Evolutionary conservation across 73 alveolate genomes (phyloP).

Genomic region (Durusdinium trenchii): DNA sequence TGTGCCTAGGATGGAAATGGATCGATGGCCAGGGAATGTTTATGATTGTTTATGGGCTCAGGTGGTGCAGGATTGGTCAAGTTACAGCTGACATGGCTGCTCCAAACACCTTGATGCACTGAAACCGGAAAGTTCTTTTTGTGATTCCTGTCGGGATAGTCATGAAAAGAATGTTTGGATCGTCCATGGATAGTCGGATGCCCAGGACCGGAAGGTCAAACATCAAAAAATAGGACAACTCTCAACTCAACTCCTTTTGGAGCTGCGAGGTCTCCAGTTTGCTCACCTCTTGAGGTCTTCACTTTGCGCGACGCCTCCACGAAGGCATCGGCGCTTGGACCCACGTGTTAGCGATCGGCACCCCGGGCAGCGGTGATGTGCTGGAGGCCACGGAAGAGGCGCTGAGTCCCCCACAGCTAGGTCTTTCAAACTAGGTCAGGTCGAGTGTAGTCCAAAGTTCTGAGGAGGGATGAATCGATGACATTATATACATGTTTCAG

Average conservation of each 20-base stretch:
- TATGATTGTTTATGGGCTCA: background rate
- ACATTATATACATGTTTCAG: background rate
- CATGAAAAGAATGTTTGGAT: background rate
- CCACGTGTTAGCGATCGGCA: conserved; percentile 58
- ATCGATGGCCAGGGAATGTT: background rate
- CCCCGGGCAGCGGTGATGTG: conserved; percentile 31
- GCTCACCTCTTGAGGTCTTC: background rate
- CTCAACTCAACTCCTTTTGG: background rate
- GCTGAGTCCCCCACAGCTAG: background rate
- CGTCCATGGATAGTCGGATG: background rate
- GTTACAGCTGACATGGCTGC: no score
- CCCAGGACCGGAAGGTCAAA: no score
- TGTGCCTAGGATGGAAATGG: background rate
- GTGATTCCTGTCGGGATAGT: background rate
- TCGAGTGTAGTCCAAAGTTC: no score
- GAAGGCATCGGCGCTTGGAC: conserved; percentile 88
- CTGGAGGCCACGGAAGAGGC: conserved; percentile 39
- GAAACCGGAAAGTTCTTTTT: no score
- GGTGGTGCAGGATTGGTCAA: background rate
- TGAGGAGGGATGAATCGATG: background rate
- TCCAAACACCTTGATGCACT: no score
- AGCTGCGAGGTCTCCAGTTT: no score
- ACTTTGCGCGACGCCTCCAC: conserved; percentile 74
- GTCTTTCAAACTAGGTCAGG: background rate
- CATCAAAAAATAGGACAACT: background rate